A percentile compares a stretch with the other conserved stretches of the same genome.
Conservation (phyloP, 257 asterid genomes). For the Lycium barbarum region DNA sequence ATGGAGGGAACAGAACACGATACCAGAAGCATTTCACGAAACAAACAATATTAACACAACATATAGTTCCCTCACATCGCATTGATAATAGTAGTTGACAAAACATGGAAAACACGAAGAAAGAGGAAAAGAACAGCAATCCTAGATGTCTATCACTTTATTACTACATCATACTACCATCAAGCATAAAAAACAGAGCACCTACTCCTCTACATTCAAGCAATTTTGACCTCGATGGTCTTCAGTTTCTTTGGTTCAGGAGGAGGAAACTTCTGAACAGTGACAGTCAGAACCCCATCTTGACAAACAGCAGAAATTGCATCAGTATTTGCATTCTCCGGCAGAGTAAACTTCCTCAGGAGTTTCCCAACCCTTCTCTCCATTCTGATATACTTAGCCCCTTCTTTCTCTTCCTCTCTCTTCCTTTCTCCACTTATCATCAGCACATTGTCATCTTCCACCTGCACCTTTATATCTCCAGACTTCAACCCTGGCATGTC, state of each 20-base stretch:
- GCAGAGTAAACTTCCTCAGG: slow-evolving; percentile 54
- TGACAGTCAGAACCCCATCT: slow-evolving; percentile 52
- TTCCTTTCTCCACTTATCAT: slow-evolving; percentile 50
- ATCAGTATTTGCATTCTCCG: slow-evolving; percentile 47
- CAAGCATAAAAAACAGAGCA: too few species aligned
- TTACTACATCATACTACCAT: too few species aligned
- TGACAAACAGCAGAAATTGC: slow-evolving; percentile 45
- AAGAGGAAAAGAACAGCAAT: too few species aligned
- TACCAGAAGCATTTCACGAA: too few species aligned
- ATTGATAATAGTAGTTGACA: too few species aligned
- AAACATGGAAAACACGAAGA: too few species aligned
- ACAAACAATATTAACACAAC: too few species aligned
- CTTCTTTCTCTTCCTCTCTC: slow-evolving; percentile 49
- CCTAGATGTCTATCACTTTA: too few species aligned
- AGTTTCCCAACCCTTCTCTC: slow-evolving; percentile 55
- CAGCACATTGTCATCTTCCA: slow-evolving; percentile 44
- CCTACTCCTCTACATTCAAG: too few species aligned
- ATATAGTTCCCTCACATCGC: too few species aligned
- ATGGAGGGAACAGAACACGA: too few species aligned
- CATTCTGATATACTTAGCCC: slow-evolving; percentile 49
- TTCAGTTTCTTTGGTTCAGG: not conserved
- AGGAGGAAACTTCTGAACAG: slow-evolving; percentile 26
- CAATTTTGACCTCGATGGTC: too few species aligned
- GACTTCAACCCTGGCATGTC: slow-evolving; percentile 60
- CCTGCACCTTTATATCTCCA: slow-evolving; percentile 50